phyloP scores from a whole-genome alignment of 2,329 filamentous ascomycete genomes.

The Colletotrichum acutatum region DNA sequence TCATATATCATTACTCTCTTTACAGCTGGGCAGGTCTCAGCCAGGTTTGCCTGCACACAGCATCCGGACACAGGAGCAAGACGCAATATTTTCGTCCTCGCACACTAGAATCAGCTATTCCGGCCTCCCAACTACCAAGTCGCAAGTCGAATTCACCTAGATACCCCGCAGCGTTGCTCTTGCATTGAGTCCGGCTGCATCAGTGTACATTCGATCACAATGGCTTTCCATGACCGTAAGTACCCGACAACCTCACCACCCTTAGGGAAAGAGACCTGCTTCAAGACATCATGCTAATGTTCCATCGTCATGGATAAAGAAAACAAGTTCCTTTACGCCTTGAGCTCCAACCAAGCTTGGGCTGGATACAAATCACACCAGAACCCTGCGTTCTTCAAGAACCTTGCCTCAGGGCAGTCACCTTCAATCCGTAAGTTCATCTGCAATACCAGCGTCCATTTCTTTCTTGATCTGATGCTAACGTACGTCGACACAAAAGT shows the following conservation, averaged over 20 bases:
- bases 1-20: neutral
- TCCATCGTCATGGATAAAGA: conserved; percentile 42
- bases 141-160: neutral
- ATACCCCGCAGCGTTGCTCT: neutral
- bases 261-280: neutral
- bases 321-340: conserved; percentile 70
- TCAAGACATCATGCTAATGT: conserved; percentile 8
- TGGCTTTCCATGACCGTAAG: conserved; percentile 34
- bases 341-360: conserved; percentile 78
- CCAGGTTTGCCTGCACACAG: neutral
- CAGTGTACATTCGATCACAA: neutral
- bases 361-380: conserved; percentile 71
- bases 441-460: neutral
- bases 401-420: conserved; percentile 73
- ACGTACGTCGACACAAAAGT: conserved; percentile 52
- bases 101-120: neutral
- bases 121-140: neutral
- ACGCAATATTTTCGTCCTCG: neutral
- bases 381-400: conserved; percentile 78
- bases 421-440: conserved; percentile 65
- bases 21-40: conserved; percentile 26
- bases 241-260: neutral
- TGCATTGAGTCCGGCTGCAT: neutral
- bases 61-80: neutral
- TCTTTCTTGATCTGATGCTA: neutral